phyloP scores from a whole-genome alignment of 345 rosid genomes.

The Salix suchowensis region DNA sequence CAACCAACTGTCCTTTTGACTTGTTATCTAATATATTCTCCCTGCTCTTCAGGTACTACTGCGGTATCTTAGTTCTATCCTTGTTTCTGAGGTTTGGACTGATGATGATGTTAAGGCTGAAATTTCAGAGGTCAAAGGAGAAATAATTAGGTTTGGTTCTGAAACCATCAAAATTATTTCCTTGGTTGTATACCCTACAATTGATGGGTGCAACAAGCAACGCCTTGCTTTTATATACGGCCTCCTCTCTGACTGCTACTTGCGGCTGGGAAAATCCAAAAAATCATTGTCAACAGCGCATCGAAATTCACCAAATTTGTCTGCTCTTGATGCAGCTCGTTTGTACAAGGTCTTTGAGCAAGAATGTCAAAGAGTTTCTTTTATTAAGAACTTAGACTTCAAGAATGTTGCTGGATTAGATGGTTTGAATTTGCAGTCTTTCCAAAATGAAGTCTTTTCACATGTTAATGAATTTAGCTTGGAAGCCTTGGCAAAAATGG shows the following conservation, averaged over 20 bases:
- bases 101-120: constrained; percentile 72
- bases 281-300: constrained; percentile 28
- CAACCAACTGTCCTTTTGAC: neutral
- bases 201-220: constrained; percentile 77
- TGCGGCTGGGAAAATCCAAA: constrained; percentile 47
- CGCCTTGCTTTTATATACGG: constrained; percentile 68
- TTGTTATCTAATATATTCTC: neutral
- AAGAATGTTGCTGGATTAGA: constrained; percentile 64
- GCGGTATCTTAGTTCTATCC: constrained; percentile 53
- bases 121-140: constrained; percentile 58
- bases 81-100: constrained; percentile 75
- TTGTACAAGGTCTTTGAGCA: constrained; percentile 55
- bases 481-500: constrained; percentile 88
- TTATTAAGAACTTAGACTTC: constrained; percentile 70
- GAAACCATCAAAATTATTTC: constrained; percentile 61
- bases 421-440: constrained; percentile 57
- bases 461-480: constrained; percentile 51
- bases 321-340: constrained; percentile 37
- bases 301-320: constrained; percentile 26
- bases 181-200: constrained; percentile 59
- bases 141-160: constrained; percentile 51
- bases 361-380: constrained; percentile 80
- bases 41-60: constrained; percentile 54
- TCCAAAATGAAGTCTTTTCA: constrained; percentile 58
- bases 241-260: constrained; percentile 77